These are phyloP conservation scores for Podaxis mareebaensis DNA, from an alignment of 768 basidiomycete species.

Conservation along the genomic window DNA sequence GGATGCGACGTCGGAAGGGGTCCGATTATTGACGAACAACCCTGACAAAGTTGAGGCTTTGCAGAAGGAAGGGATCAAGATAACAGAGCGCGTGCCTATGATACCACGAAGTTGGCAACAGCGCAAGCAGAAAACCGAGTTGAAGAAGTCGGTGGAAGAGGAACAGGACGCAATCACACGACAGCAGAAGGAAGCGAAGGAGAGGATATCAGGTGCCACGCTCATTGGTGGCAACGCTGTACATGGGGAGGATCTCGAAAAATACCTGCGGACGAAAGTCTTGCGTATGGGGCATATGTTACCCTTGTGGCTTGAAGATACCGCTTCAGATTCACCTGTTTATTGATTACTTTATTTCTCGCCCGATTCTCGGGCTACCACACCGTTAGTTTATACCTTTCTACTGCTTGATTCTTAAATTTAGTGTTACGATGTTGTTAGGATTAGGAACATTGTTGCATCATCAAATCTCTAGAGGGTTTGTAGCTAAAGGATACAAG, in stretches of 20 bases:
- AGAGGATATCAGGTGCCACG: conserved; percentile 63
- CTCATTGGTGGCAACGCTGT: conserved; percentile 79
- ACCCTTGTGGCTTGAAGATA: conserved; percentile 51
- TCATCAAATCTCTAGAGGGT: background rate
- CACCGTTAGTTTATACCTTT: background rate
- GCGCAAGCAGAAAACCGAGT: conserved; percentile 33
- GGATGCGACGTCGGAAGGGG: conserved; percentile 42
- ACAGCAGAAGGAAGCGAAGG: conserved; percentile 32
- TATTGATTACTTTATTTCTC: conserved; percentile 21
- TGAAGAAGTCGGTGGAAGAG: conserved; percentile 22
- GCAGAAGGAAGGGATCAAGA: conserved; percentile 75
- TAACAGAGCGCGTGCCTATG: conserved; percentile 91
- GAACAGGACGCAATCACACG: conserved; percentile 19
- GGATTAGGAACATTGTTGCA: background rate
- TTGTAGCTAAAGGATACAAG: background rate
- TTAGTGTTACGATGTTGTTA: background rate
- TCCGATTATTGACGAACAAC: conserved; percentile 93
- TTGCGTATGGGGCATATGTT: conserved; percentile 96
- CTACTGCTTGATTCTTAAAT: background rate
- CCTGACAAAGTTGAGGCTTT: conserved; percentile 94
- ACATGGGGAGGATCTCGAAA: conserved; percentile 85
- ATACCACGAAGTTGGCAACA: conserved; percentile 87
- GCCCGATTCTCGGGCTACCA: conserved; percentile 9
- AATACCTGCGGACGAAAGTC: conserved; percentile 96
- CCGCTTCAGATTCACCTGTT: conserved; percentile 20